phyloP scores from a whole-genome alignment of 202 grass and related monocot species.

The Panicum hallii region DNA sequence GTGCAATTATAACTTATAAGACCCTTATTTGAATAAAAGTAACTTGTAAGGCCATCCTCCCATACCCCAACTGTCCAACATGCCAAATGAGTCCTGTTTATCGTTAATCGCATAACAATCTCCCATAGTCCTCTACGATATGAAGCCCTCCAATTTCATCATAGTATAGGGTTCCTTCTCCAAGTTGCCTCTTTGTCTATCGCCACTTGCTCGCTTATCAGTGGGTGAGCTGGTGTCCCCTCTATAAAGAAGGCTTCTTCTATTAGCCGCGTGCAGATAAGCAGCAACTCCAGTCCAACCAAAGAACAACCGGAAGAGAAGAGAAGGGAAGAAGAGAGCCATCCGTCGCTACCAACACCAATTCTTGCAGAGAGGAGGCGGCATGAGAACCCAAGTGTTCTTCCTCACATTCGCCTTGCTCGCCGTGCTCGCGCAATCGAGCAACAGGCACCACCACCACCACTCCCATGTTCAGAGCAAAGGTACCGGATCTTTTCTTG shows the following conservation, averaged over 20 bases:
- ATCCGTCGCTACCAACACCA: not conserved
- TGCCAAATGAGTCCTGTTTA: too few relatives aligned
- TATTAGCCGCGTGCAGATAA: conserved; percentile 58
- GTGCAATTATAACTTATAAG: too few relatives aligned
- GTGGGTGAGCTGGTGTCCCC: not conserved
- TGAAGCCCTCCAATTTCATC: not conserved
- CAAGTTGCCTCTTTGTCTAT: not conserved
- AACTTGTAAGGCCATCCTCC: too few relatives aligned
- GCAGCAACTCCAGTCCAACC: not conserved
- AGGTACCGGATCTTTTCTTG: conserved; percentile 15
- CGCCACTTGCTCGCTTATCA: conserved; percentile 25
- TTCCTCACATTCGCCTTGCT: conserved; percentile 28
- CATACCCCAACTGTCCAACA: too few relatives aligned
- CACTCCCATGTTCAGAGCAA: conserved; percentile 36
- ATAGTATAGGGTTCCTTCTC: not conserved
- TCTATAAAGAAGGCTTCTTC: conserved; percentile 57
- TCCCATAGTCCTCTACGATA: not conserved
- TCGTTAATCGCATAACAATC: too few relatives aligned
- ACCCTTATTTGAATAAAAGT: too few relatives aligned
- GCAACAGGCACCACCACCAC: conserved; percentile 46
- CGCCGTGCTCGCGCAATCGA: conserved; percentile 41
- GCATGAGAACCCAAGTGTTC: conserved; percentile 32
- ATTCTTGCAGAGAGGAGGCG: not conserved
- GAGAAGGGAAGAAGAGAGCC: not conserved
- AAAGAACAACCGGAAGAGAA: not conserved